Evolutionary conservation across 257 asterid genomes (phyloP).

Genomic region (Solanum okadae): DNA sequence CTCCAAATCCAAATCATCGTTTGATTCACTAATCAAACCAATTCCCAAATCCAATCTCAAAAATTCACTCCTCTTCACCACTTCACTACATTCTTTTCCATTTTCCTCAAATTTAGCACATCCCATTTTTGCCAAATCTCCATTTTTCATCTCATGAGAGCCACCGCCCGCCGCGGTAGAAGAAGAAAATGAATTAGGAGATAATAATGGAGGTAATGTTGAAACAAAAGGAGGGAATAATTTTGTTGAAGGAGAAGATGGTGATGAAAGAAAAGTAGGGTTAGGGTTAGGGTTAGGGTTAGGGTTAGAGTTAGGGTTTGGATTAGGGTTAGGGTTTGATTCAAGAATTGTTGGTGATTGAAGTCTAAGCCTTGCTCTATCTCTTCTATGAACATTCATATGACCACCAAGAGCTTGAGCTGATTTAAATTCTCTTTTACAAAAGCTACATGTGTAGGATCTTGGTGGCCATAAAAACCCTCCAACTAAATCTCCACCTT

Average conservation of each 20-base stretch:
- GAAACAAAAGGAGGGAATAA: constrained; percentile 25
- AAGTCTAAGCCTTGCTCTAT: constrained; percentile 54
- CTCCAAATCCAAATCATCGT: constrained; percentile 80
- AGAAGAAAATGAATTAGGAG: constrained; percentile 13
- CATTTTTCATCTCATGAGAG: background rate
- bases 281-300: constrained; percentile 14
- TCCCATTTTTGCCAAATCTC: constrained; percentile 5
- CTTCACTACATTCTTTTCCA: constrained; percentile 10
- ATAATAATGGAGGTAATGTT: constrained; percentile 18
- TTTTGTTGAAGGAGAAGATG: constrained; percentile 23
- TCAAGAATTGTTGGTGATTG: constrained; percentile 13
- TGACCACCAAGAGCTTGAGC: constrained; percentile 99
- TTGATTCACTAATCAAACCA: constrained; percentile 33
- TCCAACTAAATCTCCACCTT: constrained; percentile 38
- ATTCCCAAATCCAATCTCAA: constrained; percentile 69
- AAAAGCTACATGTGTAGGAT: constrained; percentile 70
- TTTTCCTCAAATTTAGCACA: constrained; percentile 2
- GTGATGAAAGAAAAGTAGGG: constrained; percentile 5
- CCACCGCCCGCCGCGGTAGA: background rate
- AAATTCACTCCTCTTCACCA: constrained; percentile 19
- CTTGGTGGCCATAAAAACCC: constrained; percentile 91
- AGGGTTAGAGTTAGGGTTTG: constrained; percentile 57
- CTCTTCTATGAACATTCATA: constrained; percentile 93
- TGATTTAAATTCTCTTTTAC: constrained; percentile 84
- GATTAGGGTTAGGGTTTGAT: background rate